These are phyloP conservation scores for Colletotrichum spinosum DNA, from an alignment of 2,329 filamentous ascomycete genomes.

Conservation along the genomic window DNA sequence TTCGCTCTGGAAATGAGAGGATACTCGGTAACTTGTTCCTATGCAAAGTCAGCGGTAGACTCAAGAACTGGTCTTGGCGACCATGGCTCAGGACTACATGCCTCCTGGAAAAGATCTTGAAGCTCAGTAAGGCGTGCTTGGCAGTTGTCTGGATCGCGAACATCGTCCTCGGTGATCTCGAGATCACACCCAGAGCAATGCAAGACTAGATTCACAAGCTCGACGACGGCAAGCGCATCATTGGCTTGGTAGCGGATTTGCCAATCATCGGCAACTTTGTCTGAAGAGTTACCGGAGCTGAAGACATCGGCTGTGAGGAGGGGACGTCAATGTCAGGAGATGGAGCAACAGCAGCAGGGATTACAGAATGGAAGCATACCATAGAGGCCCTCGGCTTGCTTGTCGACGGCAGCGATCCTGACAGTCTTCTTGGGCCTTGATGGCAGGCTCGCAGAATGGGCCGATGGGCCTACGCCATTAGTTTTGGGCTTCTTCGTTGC, in stretches of 20 bases:
- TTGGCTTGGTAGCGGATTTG: constrained; percentile 67
- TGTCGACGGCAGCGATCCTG: constrained; percentile 62
- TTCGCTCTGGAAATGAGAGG: constrained; percentile 88
- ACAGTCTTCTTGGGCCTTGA: constrained; percentile 68
- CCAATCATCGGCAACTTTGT: constrained; percentile 71
- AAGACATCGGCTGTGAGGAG: constrained; percentile 69
- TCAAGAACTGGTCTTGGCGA: constrained; percentile 2
- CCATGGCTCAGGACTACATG: constrained; percentile 50
- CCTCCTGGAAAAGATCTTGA: constrained; percentile 88
- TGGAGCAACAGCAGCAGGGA: constrained; percentile 39
- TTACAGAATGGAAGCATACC: constrained; percentile 52
- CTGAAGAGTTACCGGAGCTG: constrained; percentile 65
- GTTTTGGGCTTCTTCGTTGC: constrained; percentile 73
- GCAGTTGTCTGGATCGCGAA: constrained; percentile 89
- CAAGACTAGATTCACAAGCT: constrained; percentile 75
- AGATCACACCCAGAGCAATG: constrained; percentile 84
- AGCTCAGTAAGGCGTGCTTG: constrained; percentile 82
- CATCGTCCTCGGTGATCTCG: constrained; percentile 83
- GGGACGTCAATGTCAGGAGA: constrained; percentile 40
- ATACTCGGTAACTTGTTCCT: constrained; percentile 88
- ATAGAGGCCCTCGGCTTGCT: constrained; percentile 64
- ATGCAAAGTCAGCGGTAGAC: constrained; percentile 43
- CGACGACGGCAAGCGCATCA: constrained; percentile 65
- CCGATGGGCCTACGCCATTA: constrained; percentile 58
- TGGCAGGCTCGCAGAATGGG: constrained; percentile 57